Conservation (phyloP, 202 grass and related monocot species). For the Hordeum pubiflorum region DNA sequence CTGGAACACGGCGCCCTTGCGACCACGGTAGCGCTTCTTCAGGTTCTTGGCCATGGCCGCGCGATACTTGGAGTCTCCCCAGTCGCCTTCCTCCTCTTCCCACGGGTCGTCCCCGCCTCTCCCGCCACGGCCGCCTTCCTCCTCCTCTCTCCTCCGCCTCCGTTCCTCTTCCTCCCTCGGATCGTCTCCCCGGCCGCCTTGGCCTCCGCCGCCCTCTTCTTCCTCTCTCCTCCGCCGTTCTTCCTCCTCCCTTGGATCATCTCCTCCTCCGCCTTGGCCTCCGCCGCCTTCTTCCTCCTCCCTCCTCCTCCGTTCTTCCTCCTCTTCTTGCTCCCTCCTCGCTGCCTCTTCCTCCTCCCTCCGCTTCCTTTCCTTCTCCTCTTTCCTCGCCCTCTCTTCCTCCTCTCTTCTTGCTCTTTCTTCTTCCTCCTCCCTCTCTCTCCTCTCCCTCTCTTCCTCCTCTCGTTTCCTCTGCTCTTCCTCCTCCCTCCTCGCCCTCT, state of each 20-base stretch:
- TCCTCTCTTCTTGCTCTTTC: not conserved
- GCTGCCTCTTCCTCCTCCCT: too few relatives aligned
- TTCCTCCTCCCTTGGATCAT: not conserved
- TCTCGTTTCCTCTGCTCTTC: not conserved
- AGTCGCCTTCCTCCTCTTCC: constrained; percentile 16
- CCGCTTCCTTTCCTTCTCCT: not conserved
- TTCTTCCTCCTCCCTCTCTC: not conserved
- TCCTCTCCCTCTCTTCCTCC: not conserved
- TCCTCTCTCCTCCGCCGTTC: not conserved
- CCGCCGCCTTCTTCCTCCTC: not conserved
- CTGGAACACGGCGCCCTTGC: not conserved
- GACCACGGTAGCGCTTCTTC: not conserved
- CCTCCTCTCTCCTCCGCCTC: not conserved
- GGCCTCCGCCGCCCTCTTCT: not conserved
- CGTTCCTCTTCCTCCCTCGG: not conserved
- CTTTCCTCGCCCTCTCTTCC: not conserved
- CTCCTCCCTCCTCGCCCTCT: not conserved
- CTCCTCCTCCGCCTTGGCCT: not conserved
- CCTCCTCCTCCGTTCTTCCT: not conserved
- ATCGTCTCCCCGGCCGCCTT: not conserved
- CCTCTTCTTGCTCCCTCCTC: not conserved
- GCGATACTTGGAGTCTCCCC: not conserved
- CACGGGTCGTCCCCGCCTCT: not conserved
- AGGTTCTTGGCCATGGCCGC: not conserved
- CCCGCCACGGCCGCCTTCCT: not conserved